A percentile compares a stretch with the other conserved stretches of the same genome.
phyloP scores from a whole-genome alignment of 2,329 filamentous ascomycete species.

The Colletotrichum sp. region DNA sequence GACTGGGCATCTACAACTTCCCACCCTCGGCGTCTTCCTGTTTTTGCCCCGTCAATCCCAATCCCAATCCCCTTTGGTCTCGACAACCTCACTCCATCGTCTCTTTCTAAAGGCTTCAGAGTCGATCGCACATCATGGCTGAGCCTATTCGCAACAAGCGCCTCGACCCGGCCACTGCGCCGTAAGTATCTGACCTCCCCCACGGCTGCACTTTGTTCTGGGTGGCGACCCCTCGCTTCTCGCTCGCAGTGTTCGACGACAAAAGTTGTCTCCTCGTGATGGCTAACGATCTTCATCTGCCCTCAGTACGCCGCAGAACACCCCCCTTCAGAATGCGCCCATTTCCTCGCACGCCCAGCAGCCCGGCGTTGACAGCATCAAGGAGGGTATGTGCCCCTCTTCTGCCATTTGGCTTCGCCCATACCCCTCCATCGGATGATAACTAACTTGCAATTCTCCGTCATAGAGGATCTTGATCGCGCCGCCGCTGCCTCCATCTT shows the following conservation, averaged over 20 bases:
- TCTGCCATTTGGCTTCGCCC: background rate
- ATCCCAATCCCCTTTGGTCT: background rate
- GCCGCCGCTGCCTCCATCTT: slow-evolving; percentile 89
- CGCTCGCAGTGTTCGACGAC: background rate
- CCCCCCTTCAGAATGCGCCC: slow-evolving; percentile 90
- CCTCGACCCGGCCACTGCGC: slow-evolving; percentile 59
- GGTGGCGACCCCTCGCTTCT: slow-evolving; percentile 22
- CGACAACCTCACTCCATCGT: slow-evolving; percentile 2
- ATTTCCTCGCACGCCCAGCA: slow-evolving; percentile 98
- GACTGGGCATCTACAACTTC: slow-evolving; percentile 20
- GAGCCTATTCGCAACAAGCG: slow-evolving; percentile 70
- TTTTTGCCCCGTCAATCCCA: slow-evolving; percentile 5
- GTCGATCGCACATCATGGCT: slow-evolving; percentile 51
- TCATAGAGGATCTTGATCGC: slow-evolving; percentile 86
- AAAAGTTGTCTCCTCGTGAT: slow-evolving; percentile 14
- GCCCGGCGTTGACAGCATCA: slow-evolving; percentile 92
- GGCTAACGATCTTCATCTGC: slow-evolving; percentile 22
- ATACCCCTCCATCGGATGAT: slow-evolving; percentile 18
- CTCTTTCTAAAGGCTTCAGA: background rate
- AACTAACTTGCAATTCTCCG: slow-evolving; percentile 23
- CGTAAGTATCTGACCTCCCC: slow-evolving; percentile 50
- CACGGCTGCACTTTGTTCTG: background rate
- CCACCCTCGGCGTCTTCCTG: slow-evolving; percentile 2
- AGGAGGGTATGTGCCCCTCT: slow-evolving; percentile 76
- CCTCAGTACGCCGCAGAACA: slow-evolving; percentile 94